phyloP scores from a whole-genome alignment of 225 moss, liverwort and hornwort species.

The Rhytidiadelphus loreus region DNA sequence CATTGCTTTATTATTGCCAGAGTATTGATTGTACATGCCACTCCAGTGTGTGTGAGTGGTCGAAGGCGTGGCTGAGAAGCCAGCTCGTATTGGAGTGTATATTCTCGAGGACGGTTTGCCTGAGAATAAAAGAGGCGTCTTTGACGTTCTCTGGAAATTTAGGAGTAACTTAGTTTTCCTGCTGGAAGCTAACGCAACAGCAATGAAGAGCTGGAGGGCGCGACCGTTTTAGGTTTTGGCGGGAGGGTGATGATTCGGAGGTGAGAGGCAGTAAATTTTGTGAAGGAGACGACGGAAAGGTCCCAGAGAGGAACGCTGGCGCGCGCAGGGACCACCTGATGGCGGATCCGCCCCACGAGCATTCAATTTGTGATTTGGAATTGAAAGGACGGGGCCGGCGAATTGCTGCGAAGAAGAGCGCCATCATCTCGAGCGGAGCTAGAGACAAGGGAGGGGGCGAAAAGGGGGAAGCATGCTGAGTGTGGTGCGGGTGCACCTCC shows the following conservation, averaged over 20 bases:
- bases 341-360: slow-evolving; percentile 51
- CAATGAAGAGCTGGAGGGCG: neutral
- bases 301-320: slow-evolving; percentile 28
- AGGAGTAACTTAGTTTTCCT: neutral
- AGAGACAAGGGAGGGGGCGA: slow-evolving; percentile 36
- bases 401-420: neutral
- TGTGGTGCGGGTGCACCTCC: slow-evolving; percentile 99
- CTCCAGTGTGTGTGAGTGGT: neutral
- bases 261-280: neutral
- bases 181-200: neutral
- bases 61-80: neutral
- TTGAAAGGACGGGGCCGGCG: slow-evolving; percentile 2
- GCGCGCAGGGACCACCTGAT: slow-evolving; percentile 41
- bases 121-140: slow-evolving; percentile 9
- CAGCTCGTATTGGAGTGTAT: neutral
- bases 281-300: neutral
- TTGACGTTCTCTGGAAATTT: neutral
- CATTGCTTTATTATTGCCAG: neutral
- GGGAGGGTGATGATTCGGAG: neutral
- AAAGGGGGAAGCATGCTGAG: slow-evolving; percentile 96
- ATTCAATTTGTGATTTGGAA: slow-evolving; percentile 13
- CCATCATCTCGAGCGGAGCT: slow-evolving; percentile 1
- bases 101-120: neutral
- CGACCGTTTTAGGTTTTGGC: slow-evolving; percentile 1
- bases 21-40: neutral